Evolutionary conservation across 257 asterid species (phyloP), one percentile per base, ranked within the genome.

Genomic region (Petunia secreta): DNA sequence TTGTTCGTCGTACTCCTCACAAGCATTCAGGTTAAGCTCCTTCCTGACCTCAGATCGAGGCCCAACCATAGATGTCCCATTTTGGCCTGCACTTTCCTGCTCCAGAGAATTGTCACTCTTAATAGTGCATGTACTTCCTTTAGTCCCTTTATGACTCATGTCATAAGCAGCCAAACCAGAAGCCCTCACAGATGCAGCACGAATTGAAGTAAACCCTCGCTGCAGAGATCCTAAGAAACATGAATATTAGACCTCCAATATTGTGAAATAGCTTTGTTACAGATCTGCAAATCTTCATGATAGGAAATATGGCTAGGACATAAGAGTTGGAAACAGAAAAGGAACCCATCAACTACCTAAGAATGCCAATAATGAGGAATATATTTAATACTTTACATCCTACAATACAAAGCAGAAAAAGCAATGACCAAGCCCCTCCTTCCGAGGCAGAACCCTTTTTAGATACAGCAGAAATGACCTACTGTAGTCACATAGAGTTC

Each of bases 101-200:
- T 86, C 87, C 79, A 83, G 85, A 83, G 85, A 84, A 79, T 79
- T 77, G 54, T 84, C 87, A 71, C 85, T 80, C 50, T 68, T 75
- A 75, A 71, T 63, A 74, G 89, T 77, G 65, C 80, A 54, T 46
- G 78, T 75, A 79, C 60, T 81, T 62, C 73, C 66, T 36, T 69
- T 87, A 15, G 85, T 79, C 77, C 88, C 89, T 86, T 76, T 80
- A 38, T 84, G 62, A 41, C 83, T 81, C 80, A n/a, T 75, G 52
- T 60, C 79, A 75, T 66, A 82, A 79, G 98, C 97, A 34, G 92
- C 94, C 85, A 92, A 87, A 82, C 99, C 99, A 75, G 94, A 88
- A 43, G 96, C 93, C 87, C 97, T 86, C 69, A 89, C 11, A 64
- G 98, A 88, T 79, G 94, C 95, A 81, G 84, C 88, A 81, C 95